These are phyloP conservation scores for Chlorella vulgaris DNA, from an alignment of 139 green algal species.

Conservation along the genomic window DNA sequence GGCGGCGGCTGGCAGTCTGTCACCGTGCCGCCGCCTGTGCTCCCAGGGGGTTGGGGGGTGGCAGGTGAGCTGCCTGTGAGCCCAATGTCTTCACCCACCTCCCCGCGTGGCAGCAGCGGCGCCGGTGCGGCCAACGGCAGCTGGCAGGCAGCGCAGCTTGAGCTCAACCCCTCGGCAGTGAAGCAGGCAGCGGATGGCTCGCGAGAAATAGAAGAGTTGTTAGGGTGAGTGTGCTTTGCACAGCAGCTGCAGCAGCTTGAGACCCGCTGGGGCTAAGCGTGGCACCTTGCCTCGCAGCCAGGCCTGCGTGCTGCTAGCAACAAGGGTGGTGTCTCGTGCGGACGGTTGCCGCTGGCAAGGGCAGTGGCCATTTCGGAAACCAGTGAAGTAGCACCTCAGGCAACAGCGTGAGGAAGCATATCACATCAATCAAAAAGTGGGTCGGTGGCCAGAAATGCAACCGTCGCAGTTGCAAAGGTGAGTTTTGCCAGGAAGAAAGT, in stretches of 20 bases:
- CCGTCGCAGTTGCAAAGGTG: too few relatives aligned
- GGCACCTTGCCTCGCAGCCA: too few relatives aligned
- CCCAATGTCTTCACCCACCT: constrained; percentile 8
- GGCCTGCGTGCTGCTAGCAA: too few relatives aligned
- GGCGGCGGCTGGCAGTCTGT: constrained; percentile 10
- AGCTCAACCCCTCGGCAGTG: neutral
- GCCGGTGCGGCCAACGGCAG: neutral
- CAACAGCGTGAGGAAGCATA: too few relatives aligned
- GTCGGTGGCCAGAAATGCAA: too few relatives aligned
- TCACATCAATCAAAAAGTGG: too few relatives aligned
- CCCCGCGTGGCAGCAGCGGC: neutral
- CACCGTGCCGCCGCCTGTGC: neutral
- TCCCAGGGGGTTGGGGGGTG: neutral
- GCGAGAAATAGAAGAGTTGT: constrained; percentile 2
- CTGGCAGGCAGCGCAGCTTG: neutral
- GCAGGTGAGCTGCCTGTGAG: neutral
- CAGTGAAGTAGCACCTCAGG: too few relatives aligned
- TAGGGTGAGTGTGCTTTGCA: constrained; percentile 21
- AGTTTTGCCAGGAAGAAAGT: too few relatives aligned
- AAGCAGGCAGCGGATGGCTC: constrained; percentile 13
- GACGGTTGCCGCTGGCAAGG: too few relatives aligned
- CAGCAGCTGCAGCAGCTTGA: neutral
- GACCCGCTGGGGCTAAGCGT: too few relatives aligned
- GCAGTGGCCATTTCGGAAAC: too few relatives aligned
- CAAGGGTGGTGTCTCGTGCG: too few relatives aligned